Conservation (phyloP, 495 filamentous ascomycete genomes). For the Bombardia bombarda region DNA sequence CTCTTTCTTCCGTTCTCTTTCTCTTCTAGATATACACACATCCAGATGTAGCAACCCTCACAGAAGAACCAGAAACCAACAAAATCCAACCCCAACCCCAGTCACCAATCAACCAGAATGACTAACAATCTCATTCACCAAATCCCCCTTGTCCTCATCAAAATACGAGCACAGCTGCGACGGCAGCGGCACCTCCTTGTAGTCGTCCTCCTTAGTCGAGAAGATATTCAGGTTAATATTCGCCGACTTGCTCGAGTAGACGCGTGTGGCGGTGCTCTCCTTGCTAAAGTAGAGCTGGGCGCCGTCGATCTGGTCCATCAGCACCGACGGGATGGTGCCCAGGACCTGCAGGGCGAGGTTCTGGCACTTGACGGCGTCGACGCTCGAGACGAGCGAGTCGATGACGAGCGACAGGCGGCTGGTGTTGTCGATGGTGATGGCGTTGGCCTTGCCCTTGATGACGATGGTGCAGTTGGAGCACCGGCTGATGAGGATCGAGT, state of each 20-base stretch:
- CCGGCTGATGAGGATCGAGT: slow-evolving; percentile 84
- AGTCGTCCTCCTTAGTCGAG: slow-evolving; percentile 62
- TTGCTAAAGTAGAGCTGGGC: slow-evolving; percentile 77
- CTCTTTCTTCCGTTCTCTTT: too few relatives aligned
- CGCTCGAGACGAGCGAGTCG: slow-evolving; percentile 79
- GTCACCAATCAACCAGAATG: slow-evolving; percentile 76
- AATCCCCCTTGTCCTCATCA: slow-evolving; percentile 54
- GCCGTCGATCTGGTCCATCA: slow-evolving; percentile 90
- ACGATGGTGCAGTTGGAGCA: slow-evolving; percentile 89
- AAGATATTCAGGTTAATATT: slow-evolving; percentile 79
- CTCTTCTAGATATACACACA: too few relatives aligned
- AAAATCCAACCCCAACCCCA: too few relatives aligned
- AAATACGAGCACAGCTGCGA: slow-evolving; percentile 82
- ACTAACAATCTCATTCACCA: slow-evolving; percentile 84
- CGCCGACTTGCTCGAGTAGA: slow-evolving; percentile 81
- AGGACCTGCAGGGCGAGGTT: slow-evolving; percentile 89
- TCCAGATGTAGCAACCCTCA: too few relatives aligned
- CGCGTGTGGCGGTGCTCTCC: slow-evolving; percentile 65
- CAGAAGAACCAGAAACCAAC: too few relatives aligned
- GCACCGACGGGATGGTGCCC: slow-evolving; percentile 72
- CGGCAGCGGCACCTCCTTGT: slow-evolving; percentile 75
- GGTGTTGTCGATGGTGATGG: slow-evolving; percentile 88
- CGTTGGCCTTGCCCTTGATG: slow-evolving; percentile 86
- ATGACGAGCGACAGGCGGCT: slow-evolving; percentile 75
- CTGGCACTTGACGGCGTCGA: slow-evolving; percentile 89